phyloP scores from a whole-genome alignment of 139 green algal species.

The Mesotaenium endlicherianum region DNA sequence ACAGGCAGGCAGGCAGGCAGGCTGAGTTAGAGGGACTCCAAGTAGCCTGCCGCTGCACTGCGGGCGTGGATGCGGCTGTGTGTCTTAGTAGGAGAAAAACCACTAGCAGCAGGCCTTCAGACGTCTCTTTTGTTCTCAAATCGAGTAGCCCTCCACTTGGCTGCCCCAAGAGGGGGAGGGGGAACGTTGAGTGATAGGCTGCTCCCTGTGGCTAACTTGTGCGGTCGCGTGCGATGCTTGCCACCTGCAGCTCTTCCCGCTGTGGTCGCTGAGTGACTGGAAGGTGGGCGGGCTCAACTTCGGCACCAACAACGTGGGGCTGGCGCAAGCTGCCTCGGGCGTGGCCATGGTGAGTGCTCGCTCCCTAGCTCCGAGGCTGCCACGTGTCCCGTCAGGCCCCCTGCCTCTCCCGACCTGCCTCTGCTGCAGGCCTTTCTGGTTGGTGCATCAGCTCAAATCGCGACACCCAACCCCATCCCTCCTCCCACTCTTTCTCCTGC shows the following conservation, averaged over 20 bases:
- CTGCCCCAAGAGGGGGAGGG: too few species aligned
- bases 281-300: conserved; percentile 21
- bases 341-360: not conserved
- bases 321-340: conserved; percentile 16
- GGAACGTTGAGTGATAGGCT: not conserved
- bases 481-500: not conserved
- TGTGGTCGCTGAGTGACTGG: conserved; percentile 37
- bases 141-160: too few species aligned
- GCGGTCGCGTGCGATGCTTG: too few species aligned
- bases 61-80: too few species aligned
- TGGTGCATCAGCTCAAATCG: not conserved
- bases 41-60: too few species aligned
- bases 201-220: not conserved
- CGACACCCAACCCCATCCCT: not conserved
- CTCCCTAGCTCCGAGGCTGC: not conserved
- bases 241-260: conserved; percentile 36
- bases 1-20: too few species aligned
- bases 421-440: not conserved
- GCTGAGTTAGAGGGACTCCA: too few species aligned
- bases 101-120: too few species aligned
- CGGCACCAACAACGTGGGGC: conserved; percentile 18
- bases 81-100: too few species aligned
- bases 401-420: not conserved
- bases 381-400: not conserved
- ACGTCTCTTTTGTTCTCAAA: too few species aligned